Base-by-base conservation (phyloP, 768 basidiomycete species). In the Lyophyllum decastes region DNA sequence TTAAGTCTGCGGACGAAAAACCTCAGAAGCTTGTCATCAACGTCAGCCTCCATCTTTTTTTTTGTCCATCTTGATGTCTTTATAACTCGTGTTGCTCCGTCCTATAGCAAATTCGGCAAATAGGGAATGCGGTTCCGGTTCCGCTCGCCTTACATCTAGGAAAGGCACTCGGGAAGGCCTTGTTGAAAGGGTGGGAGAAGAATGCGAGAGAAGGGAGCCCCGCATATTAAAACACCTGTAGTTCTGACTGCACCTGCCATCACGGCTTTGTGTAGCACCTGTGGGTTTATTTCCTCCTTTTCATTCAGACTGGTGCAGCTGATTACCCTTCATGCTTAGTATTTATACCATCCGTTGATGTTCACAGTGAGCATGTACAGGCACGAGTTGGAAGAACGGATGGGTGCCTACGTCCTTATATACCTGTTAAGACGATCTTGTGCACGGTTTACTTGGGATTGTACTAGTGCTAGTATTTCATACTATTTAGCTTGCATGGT, bases 111-210 rank as follows among this genome's bases (percentile, higher is more conserved):
- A 76, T 86, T 55, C 76, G 81, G 49, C 90, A 92, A 61, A 91
- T 92, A 45, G 91, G 90, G 0, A 92, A 92, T 64, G 90, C 89
- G 2, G 90, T 91, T 7, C 88, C 90, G 2, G 78, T 90, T 8
- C 86, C 86, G 2, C 76, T 92, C 22, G 88, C 87, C 4, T 72
- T 80, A 10, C 87, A 88, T 2, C 74, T 91, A 1, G 88, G 87
- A 11, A 78, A 76, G 62, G 71, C 76, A 22, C 61, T 80, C 0
- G 76, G 76, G 1, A 76, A 76, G 49, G 79, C 82, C 0, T 61
- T 85, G 38, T 57, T 82, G 19, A 70, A 76, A 58, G 71, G 69
- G 51, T 83, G 83, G 85, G 73, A 73, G 49, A 64, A 68, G 47
- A 69, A 70, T 2, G 73, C 77, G 57, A 71, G 80, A 27, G 76